phyloP scores from a whole-genome alignment of 805 yeast species.

The Alloascoidea africana region DNA sequence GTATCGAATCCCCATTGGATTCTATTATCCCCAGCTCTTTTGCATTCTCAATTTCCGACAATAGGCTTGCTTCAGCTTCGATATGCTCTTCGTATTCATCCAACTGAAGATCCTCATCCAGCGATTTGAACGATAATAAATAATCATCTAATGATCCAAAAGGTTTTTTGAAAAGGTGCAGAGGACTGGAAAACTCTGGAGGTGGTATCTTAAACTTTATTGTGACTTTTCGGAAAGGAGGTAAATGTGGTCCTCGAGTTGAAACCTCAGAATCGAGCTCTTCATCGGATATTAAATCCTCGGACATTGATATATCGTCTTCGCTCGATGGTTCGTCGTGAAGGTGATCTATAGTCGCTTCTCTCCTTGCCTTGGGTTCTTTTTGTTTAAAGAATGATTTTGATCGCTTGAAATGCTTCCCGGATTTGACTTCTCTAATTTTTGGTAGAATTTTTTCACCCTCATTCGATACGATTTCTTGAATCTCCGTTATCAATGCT shows the following conservation, averaged over 20 bases:
- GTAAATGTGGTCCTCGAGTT: too few species aligned
- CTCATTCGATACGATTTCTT: too few species aligned
- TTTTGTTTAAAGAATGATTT: conserved; percentile 6
- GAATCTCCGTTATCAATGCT: background rate
- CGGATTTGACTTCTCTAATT: conserved; percentile 3
- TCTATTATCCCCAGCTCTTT: conserved; percentile 18
- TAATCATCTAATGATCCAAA: conserved; percentile 23
- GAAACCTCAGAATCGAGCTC: too few species aligned
- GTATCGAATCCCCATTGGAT: conserved; percentile 3
- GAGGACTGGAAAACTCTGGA: conserved; percentile 44
- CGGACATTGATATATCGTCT: conserved; percentile 3
- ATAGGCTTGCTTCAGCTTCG: conserved; percentile 30
- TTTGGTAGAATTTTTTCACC: background rate
- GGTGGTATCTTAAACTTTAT: conserved; percentile 17
- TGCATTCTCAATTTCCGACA: conserved; percentile 30
- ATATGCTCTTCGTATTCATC: conserved; percentile 51
- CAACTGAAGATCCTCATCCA: conserved; percentile 43
- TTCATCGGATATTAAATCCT: conserved; percentile 6
- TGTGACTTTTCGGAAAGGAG: conserved; percentile 9
- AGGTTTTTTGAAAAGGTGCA: conserved; percentile 32
- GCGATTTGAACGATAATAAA: conserved; percentile 37
- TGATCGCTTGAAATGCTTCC: conserved; percentile 5
- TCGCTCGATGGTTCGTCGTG: too few species aligned
- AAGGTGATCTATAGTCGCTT: too few species aligned
- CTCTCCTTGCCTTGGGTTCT: conserved; percentile 4